Evolutionary conservation across 495 filamentous ascomycete species (phyloP), one percentile per base, ranked within the genome.

Genomic region (Hypoxylon subgilvum): DNA sequence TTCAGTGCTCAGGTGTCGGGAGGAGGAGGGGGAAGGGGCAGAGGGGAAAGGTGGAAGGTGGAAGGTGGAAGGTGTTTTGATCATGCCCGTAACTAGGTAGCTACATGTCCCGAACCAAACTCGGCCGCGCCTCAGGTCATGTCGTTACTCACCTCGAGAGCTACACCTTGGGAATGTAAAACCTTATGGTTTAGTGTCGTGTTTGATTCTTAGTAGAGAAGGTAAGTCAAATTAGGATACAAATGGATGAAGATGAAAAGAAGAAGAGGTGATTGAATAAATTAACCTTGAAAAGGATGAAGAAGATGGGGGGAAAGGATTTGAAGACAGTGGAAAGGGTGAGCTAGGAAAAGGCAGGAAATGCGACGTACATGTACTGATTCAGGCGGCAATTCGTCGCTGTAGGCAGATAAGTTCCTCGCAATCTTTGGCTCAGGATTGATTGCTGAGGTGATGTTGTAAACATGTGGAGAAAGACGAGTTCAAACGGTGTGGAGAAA

Each of bases 331-430:
- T 27, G 8, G 8, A 27, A 27, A 30, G 23, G 6, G 12, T 25
- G 22, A 32, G 34, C 18, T 22, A n/a, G 14, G 42, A 13, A 22
- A n/a, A 51, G 28, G 31, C 12, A 44, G 22, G 28, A 14, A 32
- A 16, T 23, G 16, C 6, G 39, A 44, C 30, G 18, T 47, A 34
- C 17, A 47, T 34, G 35, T 53, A 55, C 50, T 61, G 36, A 44
- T 31, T 61, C 50, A 22, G 36, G 58, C 51, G 58, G 58, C 58
- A 61, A 61, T 51, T 61, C 17, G 42, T 25, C n/a, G 17, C 40
- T 47, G 59, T 51, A 63, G 59, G 59, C 61, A 64, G 61, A 58
- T 58, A 50, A 41, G 31, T 58, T 52, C 44, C 40, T 64, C 61
- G 61, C 54, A 58, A 63, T 44, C 61, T 38, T n/a, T n/a, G 44